Percentiles rank a stretch among this genome's conserved stretches.
Evolutionary conservation across 1,139 yeast species (phyloP).

Genomic region (Suhomyces terraborum): DNA sequence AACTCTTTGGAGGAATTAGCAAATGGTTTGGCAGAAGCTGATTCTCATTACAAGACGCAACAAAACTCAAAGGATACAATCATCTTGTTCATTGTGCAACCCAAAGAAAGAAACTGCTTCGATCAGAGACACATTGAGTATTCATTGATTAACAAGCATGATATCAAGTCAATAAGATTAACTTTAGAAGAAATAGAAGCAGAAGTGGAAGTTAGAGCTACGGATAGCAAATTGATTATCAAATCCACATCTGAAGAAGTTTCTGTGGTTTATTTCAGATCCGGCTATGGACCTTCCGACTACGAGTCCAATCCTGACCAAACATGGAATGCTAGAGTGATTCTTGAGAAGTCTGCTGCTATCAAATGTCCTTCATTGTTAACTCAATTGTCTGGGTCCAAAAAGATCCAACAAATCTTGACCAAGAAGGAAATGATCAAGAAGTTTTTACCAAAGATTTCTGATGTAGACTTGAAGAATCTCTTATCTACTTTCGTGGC

Average conservation of each 20-base stretch:
- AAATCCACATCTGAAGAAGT: slow-evolving; percentile 65
- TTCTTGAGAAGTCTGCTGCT: slow-evolving; percentile 73
- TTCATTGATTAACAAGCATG: slow-evolving; percentile 56
- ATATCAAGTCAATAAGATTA: slow-evolving; percentile 62
- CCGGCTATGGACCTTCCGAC: slow-evolving; percentile 85
- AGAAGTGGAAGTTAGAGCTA: slow-evolving; percentile 34
- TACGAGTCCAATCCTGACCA: slow-evolving; percentile 51
- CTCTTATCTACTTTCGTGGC: slow-evolving; percentile 72
- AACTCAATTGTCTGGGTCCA: slow-evolving; percentile 90
- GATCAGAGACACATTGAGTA: slow-evolving; percentile 89
- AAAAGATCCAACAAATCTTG: slow-evolving; percentile 86
- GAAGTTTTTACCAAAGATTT: slow-evolving; percentile 43
- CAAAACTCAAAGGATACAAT: slow-evolving; percentile 39
- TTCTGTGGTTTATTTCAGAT: slow-evolving; percentile 84
- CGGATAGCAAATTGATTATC: slow-evolving; percentile 50
- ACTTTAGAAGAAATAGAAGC: slow-evolving; percentile 62
- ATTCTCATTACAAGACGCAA: slow-evolving; percentile 47
- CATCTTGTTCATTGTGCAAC: slow-evolving; percentile 81
- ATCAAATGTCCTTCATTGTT: slow-evolving; percentile 88
- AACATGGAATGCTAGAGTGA: slow-evolving; percentile 77
- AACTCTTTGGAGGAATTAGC: slow-evolving; percentile 64
- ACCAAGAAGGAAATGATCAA: slow-evolving; percentile 55
- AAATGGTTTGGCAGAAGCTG: slow-evolving; percentile 69
- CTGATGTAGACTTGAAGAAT: slow-evolving; percentile 28
- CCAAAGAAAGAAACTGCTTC: slow-evolving; percentile 82